Evolutionary conservation across 148 eudicot genomes (phyloP).

Genomic region (Beta vulgaris): DNA sequence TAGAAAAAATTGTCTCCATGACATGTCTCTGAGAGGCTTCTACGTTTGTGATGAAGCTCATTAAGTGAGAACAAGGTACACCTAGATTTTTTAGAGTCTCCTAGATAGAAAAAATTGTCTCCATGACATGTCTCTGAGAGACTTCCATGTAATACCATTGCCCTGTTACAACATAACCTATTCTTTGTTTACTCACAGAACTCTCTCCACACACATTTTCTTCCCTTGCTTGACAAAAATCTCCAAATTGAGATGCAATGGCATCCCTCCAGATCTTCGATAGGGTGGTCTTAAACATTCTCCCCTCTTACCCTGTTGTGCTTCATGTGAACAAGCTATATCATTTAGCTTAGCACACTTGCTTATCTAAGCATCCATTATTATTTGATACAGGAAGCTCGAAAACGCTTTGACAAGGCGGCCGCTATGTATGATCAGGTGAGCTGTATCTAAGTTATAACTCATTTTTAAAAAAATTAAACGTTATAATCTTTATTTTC

Average conservation of each 20-base stretch:
- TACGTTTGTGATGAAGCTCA: background rate
- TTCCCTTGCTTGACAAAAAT: too few species aligned
- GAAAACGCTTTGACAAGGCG: conserved; percentile 94
- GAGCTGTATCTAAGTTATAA: conserved; percentile 16
- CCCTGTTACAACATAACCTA: background rate
- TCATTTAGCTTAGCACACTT: background rate
- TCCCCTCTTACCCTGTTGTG: background rate
- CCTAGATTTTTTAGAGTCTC: background rate
- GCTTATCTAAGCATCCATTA: conserved; percentile 5
- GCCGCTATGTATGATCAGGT: conserved; percentile 74
- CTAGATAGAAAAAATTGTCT: background rate
- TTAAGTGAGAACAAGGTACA: background rate
- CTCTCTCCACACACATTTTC: too few species aligned
- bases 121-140: background rate
- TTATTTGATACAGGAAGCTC: conserved; percentile 67
- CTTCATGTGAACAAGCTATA: background rate
- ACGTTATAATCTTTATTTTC: too few species aligned
- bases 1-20: background rate
- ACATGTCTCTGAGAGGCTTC: background rate
- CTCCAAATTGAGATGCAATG: too few species aligned
- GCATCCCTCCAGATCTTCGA: background rate
- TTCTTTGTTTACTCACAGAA: background rate
- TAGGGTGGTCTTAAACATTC: conserved; percentile 6
- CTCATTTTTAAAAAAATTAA: background rate
- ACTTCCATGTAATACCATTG: background rate